Evolutionary conservation across 345 rosid species (phyloP), one percentile per base, ranked within the genome.

Genomic region (Syzygium jambos): DNA sequence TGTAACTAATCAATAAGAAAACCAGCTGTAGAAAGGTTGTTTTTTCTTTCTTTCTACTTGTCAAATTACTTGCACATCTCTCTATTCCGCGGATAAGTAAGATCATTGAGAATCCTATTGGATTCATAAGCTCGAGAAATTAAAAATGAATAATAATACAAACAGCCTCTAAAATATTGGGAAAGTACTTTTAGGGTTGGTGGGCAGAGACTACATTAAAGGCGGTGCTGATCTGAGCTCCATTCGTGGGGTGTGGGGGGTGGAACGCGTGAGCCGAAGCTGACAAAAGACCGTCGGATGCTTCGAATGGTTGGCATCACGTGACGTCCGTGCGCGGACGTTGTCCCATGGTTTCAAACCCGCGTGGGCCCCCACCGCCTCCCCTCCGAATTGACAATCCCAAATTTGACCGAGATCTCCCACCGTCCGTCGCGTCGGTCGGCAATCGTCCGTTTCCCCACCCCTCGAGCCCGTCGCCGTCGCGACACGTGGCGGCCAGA

Each of bases 151-250:
- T 43, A 43, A 43, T 43, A 7, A 43, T 1, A 41, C 6, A 41
- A 41, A 41, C 1, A 1, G 6, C 4, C 43, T 3, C 5, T 4
- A 41, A 41, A 41, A n/a, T n/a, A n/a, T n/a, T n/a, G n/a, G n/a
- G n/a, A n/a, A n/a, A 43, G 46, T 5, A 43, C 46, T 43, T 43
- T 43, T 43, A 43, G 7, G 46, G 46, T 43, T 6, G 46, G 46
- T 43, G 7, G 46, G 3, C 16, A 56, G 30, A 14, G 34, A 13
- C 3, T 3, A n/a, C 14, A 61, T n/a, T 13, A 13, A 13, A n/a
- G 73, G 38, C 38, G 73, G 38, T 12, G 19, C 38, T 16, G 73
- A n/a, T 61, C 73, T 61, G 34, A n/a, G n/a, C 38, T 61, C 73
- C 73, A 34, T 14, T n/a, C 73, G 65, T 59, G 65, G 7, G 65